Percentiles rank a stretch among this genome's conserved stretches.
Conservation (phyloP, 139 green algal genomes). For the Dunaliella primolecta region DNA sequence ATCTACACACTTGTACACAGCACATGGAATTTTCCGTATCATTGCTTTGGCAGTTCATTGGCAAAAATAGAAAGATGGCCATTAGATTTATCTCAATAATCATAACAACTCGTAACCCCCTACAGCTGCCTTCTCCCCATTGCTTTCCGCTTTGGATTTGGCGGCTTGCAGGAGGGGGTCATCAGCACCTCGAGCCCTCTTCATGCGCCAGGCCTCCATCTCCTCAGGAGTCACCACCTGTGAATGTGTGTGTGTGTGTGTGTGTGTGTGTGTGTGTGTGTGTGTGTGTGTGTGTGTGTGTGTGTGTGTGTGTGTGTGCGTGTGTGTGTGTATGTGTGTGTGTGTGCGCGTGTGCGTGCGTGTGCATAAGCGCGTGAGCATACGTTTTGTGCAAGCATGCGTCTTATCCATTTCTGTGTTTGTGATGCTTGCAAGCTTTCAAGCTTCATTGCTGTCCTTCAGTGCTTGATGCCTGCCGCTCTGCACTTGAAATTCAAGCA, state of each 20-base stretch:
- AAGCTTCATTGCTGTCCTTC: no score
- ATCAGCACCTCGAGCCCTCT: slow-evolving; percentile 28
- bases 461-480: no score
- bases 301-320: not conserved
- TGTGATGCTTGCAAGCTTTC: no score
- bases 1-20: no score
- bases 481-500: no score
- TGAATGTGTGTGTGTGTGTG: not conserved
- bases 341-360: not conserved
- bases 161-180: slow-evolving; percentile 23
- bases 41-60: no score
- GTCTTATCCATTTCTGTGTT: no score
- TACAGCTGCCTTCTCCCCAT: not conserved
- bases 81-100: no score
- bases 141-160: not conserved
- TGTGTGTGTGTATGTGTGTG: not conserved
- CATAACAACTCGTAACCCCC: not conserved
- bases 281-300: not conserved
- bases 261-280: not conserved
- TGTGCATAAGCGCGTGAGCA: not conserved
- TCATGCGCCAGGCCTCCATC: slow-evolving; percentile 93
- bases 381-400: not conserved
- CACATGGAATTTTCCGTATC: no score
- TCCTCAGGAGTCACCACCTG: slow-evolving; percentile 83
- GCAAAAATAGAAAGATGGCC: no score